Evolutionary conservation across 352 stramenopile genomes (phyloP).

Genomic region (Globisporangium nunn): DNA sequence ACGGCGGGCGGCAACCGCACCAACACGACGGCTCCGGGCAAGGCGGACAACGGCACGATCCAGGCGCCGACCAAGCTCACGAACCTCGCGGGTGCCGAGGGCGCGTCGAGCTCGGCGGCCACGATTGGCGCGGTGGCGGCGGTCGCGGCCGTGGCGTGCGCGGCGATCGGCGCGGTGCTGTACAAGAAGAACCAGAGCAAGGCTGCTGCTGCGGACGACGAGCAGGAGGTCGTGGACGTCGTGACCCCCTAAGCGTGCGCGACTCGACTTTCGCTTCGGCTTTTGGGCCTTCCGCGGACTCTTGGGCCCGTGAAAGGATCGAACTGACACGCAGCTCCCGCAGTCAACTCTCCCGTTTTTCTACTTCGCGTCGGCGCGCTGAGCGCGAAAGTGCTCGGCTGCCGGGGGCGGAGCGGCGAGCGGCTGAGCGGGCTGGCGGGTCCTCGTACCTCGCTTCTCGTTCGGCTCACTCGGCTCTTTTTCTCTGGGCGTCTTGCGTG

Average conservation of each 20-base stretch:
- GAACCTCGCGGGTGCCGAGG: conserved; percentile 9
- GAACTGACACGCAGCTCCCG: conserved; percentile 1
- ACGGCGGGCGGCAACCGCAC: too few species aligned
- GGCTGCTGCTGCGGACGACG: conserved; percentile 6
- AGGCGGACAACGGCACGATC: conserved; percentile 8
- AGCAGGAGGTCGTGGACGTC: conserved; percentile 12
- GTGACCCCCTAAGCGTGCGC: conserved; percentile 20
- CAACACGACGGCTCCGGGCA: too few species aligned
- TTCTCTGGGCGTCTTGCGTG: not conserved
- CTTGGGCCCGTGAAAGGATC: not conserved
- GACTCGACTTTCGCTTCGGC: too few species aligned
- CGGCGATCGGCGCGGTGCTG: conserved; percentile 23
- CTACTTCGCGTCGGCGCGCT: not conserved
- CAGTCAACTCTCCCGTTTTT: not conserved
- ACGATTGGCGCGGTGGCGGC: conserved; percentile 24
- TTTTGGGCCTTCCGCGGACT: not conserved
- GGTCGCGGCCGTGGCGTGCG: conserved; percentile 23
- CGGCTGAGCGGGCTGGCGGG: not conserved
- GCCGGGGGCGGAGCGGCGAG: too few species aligned
- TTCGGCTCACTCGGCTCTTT: not conserved
- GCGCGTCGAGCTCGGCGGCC: conserved; percentile 17
- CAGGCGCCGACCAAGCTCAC: conserved; percentile 7
- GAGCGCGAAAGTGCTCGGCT: not conserved
- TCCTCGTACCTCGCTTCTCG: not conserved
- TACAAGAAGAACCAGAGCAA: conserved; percentile 27